Evolutionary conservation across 1,139 yeast genomes (phyloP).

Genomic region (Taphrina sp.): DNA sequence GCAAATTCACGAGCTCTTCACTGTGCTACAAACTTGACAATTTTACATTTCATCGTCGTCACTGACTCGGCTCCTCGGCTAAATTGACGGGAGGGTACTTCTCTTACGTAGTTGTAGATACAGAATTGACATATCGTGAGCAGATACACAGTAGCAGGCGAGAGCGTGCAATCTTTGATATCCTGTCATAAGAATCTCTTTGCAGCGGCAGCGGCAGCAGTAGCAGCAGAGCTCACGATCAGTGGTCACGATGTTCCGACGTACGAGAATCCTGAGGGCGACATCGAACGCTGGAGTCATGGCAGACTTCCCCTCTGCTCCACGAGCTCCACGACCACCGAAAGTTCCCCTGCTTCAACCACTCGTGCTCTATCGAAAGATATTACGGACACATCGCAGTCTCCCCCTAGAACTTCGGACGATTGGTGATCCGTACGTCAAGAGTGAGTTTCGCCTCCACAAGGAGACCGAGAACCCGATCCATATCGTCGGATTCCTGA

Average conservation of each 20-base stretch:
- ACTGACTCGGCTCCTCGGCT: too few relatives aligned
- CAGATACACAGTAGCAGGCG: too few relatives aligned
- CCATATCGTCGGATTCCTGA: constrained; percentile 86
- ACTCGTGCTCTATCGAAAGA: constrained; percentile 65
- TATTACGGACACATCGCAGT: constrained; percentile 72
- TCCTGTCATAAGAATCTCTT: too few relatives aligned
- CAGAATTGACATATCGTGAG: too few relatives aligned
- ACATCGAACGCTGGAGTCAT: constrained; percentile 9
- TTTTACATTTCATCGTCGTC: too few relatives aligned
- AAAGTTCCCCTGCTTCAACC: constrained; percentile 63
- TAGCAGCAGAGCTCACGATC: too few relatives aligned
- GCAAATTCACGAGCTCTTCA: too few relatives aligned
- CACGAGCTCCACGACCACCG: constrained; percentile 27
- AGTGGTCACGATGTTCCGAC: neutral
- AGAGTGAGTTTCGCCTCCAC: constrained; percentile 87
- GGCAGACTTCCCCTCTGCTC: constrained; percentile 18
- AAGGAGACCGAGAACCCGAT: constrained; percentile 78
- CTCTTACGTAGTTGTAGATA: too few relatives aligned
- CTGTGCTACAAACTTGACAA: too few relatives aligned
- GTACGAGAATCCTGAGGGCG: neutral
- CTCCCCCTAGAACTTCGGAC: constrained; percentile 69
- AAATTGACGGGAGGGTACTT: too few relatives aligned
- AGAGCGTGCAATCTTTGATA: too few relatives aligned
- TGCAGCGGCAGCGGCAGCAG: too few relatives aligned
- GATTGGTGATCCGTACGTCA: constrained; percentile 86